Evolutionary conservation across 2,329 filamentous ascomycete species (phyloP).

Genomic region (Didymella sp.): DNA sequence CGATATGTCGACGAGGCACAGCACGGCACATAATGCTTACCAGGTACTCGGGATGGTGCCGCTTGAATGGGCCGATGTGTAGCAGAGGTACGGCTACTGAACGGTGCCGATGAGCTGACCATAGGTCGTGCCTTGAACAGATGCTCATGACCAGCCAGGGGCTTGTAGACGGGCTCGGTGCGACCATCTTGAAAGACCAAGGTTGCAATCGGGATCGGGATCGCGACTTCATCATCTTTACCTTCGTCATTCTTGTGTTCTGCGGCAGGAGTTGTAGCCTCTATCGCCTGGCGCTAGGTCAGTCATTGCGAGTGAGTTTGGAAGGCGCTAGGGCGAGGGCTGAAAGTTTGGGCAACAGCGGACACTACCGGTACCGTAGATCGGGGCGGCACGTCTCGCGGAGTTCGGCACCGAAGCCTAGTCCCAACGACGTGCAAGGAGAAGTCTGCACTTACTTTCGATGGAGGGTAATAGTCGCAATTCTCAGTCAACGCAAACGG

Average conservation of each 20-base stretch:
- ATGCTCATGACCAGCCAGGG: conserved; percentile 38
- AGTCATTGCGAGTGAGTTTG: neutral
- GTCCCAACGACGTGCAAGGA: conserved; percentile 23
- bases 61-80: conserved; percentile 3
- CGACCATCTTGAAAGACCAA: conserved; percentile 31
- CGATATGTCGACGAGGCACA: conserved; percentile 1
- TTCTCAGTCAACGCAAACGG: conserved; percentile 9
- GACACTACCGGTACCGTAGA: too few relatives aligned
- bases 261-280: neutral
- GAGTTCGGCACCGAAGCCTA: conserved; percentile 23
- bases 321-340: neutral
- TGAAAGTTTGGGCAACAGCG: conserved; percentile 17
- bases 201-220: conserved; percentile 33
- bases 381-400: conserved; percentile 15
- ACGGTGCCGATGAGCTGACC: neutral
- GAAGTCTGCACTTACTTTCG: conserved; percentile 12
- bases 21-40: conserved; percentile 16
- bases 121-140: conserved; percentile 23
- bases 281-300: neutral
- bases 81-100: neutral
- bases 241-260: conserved; percentile 3
- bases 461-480: conserved; percentile 9
- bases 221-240: conserved; percentile 18
- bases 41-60: conserved; percentile 11
- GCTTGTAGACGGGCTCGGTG: conserved; percentile 28